Evolutionary conservation across 169 alveolate species (phyloP).

Genomic region (Babesia ovata): DNA sequence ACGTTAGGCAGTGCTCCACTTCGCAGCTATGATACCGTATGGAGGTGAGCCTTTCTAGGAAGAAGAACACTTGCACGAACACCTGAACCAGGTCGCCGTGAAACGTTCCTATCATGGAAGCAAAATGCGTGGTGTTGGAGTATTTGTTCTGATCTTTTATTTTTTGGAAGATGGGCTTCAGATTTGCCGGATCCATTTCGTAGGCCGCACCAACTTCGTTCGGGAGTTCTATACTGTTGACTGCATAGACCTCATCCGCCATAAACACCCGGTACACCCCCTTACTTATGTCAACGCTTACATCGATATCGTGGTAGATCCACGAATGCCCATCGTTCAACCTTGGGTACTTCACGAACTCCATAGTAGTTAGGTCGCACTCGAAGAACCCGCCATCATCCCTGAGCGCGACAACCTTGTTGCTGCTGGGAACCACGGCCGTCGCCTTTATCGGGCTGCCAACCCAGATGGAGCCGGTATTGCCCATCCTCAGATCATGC

Average conservation of each 20-base stretch:
- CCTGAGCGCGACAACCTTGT: constrained; percentile 47
- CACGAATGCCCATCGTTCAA: not conserved
- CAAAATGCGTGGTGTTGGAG: constrained; percentile 46
- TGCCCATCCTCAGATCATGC: constrained; percentile 60
- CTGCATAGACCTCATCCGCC: constrained; percentile 41
- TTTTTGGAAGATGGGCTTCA: constrained; percentile 29
- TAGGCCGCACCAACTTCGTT: not conserved
- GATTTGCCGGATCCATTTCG: not conserved
- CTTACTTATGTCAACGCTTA: not conserved
- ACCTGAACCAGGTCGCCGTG: constrained; percentile 61
- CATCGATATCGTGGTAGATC: constrained; percentile 45
- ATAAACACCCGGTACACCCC: constrained; percentile 20
- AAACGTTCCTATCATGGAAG: constrained; percentile 57
- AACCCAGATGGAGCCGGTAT: constrained; percentile 25
- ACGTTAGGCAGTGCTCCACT: constrained; percentile 56
- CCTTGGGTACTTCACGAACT: constrained; percentile 8
- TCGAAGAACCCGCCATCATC: constrained; percentile 55
- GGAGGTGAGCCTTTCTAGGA: constrained; percentile 47
- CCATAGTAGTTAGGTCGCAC: constrained; percentile 33
- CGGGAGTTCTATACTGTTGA: constrained; percentile 17
- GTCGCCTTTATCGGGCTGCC: constrained; percentile 42
- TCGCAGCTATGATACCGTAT: constrained; percentile 58
- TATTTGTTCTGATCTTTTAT: constrained; percentile 6
- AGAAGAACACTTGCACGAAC: constrained; percentile 64
- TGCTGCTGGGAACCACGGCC: constrained; percentile 24